Evolutionary conservation across 352 stramenopile species (phyloP).

Genomic region (Globisporangium parvum): DNA sequence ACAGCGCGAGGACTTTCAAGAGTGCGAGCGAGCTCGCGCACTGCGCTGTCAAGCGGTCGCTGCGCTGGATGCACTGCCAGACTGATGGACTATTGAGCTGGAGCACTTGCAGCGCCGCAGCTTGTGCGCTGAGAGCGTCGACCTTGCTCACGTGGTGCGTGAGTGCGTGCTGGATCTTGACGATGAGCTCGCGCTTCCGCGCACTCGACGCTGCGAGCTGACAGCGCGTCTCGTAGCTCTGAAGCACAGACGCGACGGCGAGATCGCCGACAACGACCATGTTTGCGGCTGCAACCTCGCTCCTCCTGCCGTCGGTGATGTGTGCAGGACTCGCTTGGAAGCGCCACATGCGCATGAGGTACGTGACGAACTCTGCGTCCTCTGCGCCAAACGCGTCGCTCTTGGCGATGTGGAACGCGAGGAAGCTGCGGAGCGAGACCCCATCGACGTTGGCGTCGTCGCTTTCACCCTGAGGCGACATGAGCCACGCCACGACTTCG

Average conservation of each 20-base stretch:
- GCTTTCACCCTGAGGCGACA: constrained; percentile 1
- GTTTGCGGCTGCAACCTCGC: background rate
- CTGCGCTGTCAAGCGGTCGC: constrained; percentile 1
- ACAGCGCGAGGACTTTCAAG: constrained; percentile 15
- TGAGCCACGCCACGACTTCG: constrained; percentile 29
- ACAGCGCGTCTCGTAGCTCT: constrained; percentile 23
- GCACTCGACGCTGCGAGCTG: constrained; percentile 13
- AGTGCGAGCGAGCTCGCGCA: constrained; percentile 3
- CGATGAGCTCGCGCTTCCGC: constrained; percentile 24
- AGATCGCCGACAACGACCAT: background rate
- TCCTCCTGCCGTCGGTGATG: background rate
- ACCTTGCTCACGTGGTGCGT: constrained; percentile 6
- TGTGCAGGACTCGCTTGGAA: constrained; percentile 21
- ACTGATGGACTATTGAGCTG: constrained; percentile 12
- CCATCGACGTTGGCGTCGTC: background rate
- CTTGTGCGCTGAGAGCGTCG: background rate
- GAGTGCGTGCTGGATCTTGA: constrained; percentile 30
- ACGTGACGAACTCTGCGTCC: constrained; percentile 58
- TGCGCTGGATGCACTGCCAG: constrained; percentile 2
- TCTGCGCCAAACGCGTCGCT: constrained; percentile 42
- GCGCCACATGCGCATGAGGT: constrained; percentile 53
- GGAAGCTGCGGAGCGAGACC: constrained; percentile 31
- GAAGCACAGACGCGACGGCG: constrained; percentile 16
- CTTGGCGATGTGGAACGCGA: constrained; percentile 36
- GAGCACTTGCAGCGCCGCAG: constrained; percentile 11